These are phyloP conservation scores for Aureobasidium subglaciale DNA, from an alignment of 2,329 filamentous ascomycete species.

Conservation along the genomic window DNA sequence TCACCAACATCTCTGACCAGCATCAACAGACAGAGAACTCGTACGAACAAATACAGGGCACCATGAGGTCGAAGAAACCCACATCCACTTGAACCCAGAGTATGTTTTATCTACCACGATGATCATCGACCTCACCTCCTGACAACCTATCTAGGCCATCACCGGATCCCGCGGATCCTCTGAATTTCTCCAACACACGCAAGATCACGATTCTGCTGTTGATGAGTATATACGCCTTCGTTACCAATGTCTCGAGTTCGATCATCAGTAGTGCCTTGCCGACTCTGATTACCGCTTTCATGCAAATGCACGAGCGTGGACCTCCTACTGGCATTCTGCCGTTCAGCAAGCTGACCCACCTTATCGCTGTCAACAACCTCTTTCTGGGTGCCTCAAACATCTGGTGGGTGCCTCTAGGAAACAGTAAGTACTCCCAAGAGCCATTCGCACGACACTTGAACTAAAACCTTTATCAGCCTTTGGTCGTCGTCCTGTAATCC, in stretches of 20 bases:
- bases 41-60: conserved; percentile 22
- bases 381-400: conserved; percentile 34
- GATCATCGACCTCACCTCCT: background rate
- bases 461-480: conserved; percentile 20
- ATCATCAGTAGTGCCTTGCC: conserved; percentile 32
- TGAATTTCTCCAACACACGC: conserved; percentile 33
- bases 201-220: conserved; percentile 30
- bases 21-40: conserved; percentile 23
- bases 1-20: background rate
- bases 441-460: no score
- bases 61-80: conserved; percentile 29
- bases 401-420: conserved; percentile 36
- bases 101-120: background rate
- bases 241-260: conserved; percentile 32
- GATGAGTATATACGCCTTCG: conserved; percentile 34
- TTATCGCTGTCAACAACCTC: conserved; percentile 34
- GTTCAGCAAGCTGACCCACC: conserved; percentile 29
- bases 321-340: conserved; percentile 17
- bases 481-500: conserved; percentile 33
- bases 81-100: conserved; percentile 30
- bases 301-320: conserved; percentile 16
- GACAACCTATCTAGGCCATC: conserved; percentile 26
- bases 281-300: conserved; percentile 27
- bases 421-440: conserved; percentile 19
- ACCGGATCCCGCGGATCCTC: conserved; percentile 33